Evolutionary conservation across 306 rosid genomes (phyloP).

Genomic region (Prunus padus): DNA sequence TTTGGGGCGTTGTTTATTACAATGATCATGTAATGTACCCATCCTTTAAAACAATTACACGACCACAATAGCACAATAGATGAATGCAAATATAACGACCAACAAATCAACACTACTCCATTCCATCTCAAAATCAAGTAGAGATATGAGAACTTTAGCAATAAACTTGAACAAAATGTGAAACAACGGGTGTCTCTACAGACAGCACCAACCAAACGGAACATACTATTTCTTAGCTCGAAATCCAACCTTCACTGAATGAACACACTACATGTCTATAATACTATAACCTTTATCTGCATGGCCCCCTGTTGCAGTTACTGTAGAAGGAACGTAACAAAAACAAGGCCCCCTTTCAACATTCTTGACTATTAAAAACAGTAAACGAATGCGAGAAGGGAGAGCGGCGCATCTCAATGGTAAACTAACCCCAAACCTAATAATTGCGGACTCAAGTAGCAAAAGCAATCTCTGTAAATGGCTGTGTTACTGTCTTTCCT

Average conservation of each 20-base stretch:
- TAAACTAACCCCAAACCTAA: not conserved
- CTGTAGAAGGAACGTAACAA: not conserved
- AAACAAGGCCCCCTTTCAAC: slow-evolving; percentile 34
- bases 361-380: slow-evolving; percentile 28
- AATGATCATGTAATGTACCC: too few species aligned
- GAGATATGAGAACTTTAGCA: not conserved
- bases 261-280: not conserved
- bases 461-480: not conserved
- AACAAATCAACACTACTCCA: too few species aligned
- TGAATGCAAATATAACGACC: too few species aligned
- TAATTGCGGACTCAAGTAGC: not conserved
- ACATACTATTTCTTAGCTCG: not conserved
- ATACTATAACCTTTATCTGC: not conserved
- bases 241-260: not conserved
- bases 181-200: too few species aligned
- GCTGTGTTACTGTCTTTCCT: not conserved
- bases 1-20: too few species aligned
- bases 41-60: too few species aligned
- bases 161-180: not conserved
- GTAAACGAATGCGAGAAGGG: slow-evolving; percentile 26
- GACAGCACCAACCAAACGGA: not conserved
- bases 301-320: not conserved
- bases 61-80: too few species aligned
- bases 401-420: not conserved
- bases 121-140: not conserved